Percentiles rank a stretch among this genome's conserved stretches.
Evolutionary conservation across 1,284 basidiomycete genomes (phyloP).

Genomic region (Trametes hirsuta): DNA sequence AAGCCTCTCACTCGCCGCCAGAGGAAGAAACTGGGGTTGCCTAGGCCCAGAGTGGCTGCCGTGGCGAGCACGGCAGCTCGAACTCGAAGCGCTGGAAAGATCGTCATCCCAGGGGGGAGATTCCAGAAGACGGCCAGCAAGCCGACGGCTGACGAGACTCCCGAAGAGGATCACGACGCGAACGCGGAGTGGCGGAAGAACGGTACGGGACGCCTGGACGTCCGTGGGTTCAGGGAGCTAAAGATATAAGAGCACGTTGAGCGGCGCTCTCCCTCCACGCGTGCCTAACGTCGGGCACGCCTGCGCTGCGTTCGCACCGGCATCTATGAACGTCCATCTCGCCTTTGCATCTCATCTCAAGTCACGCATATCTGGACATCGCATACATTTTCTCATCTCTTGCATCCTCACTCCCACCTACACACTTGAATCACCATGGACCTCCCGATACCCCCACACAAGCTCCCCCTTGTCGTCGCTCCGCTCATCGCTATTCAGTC

Average conservation of each 20-base stretch:
- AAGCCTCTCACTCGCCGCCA: slow-evolving; percentile 61
- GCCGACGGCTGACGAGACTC: slow-evolving; percentile 20
- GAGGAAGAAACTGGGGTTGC: slow-evolving; percentile 67
- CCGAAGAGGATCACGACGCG: slow-evolving; percentile 36
- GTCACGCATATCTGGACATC: slow-evolving; percentile 15
- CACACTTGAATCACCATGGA: background rate
- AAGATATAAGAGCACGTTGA: slow-evolving; percentile 56
- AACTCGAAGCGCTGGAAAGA: slow-evolving; percentile 48
- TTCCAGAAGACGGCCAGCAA: slow-evolving; percentile 39
- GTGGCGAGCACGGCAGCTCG: slow-evolving; percentile 31
- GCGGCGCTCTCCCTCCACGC: slow-evolving; percentile 9
- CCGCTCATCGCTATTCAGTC: slow-evolving; percentile 10
- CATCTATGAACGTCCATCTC: slow-evolving; percentile 11
- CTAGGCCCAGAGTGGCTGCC: slow-evolving; percentile 47
- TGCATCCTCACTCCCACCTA: background rate
- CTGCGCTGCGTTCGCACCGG: background rate
- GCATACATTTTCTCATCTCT: slow-evolving; percentile 1
- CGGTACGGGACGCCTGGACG: slow-evolving; percentile 75
- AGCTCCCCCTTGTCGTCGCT: slow-evolving; percentile 9
- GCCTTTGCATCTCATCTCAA: slow-evolving; percentile 16
- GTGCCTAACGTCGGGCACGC: background rate
- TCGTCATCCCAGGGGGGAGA: slow-evolving; percentile 58
- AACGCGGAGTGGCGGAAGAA: slow-evolving; percentile 71
- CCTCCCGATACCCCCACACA: slow-evolving; percentile 6
- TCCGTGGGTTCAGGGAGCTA: slow-evolving; percentile 79